Evolutionary conservation across 371 early-diverging fungal species (phyloP), one percentile per base, ranked within the genome.

Genomic region (Mucor circinelloides): DNA sequence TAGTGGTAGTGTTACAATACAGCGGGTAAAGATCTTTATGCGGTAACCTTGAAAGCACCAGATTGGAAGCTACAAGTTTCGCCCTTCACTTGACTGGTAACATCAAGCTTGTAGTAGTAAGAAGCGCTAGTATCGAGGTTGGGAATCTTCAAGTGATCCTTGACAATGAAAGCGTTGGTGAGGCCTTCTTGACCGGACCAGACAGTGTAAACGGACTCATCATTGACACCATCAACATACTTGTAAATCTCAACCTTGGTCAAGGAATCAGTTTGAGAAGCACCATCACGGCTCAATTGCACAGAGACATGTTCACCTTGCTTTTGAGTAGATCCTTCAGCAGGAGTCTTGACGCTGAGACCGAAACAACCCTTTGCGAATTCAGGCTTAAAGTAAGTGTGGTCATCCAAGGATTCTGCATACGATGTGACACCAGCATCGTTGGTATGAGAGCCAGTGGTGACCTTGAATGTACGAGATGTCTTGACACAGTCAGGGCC

Each of bases 381-480:
- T 6, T 66, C 73, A 21, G 71, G 68, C 25, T 73, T 60, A 38
- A 65, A 76, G 21, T 58, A 12, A 13, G 15, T 54, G 27, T 27
- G 25, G 38, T 76, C 73, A 58, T 76, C 63, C 30, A 73, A 50
- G 2, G 64, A 27, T 42, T 76, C 61, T 19, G 60, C 76, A 50
- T 82, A 81, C 58, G 78, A 71, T 28, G 77, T 72, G 36, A 83
- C 64, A 38, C 85, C 80, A 58, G 74, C 76, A 31, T 75, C 84
- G 58, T 86, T 87, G 32, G 71, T 64, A 63, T 85, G 84, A 25
- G 81, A 74, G 38, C 78, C 83, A 17, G 73, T 62, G 52, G 84
- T 74, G 23, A 83, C 83, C 73, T 87, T 87, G 66, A 87, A 85
- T 52, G 75, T 75, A 55, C 70, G 71, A 65, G 86, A 81, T 64